These are phyloP conservation scores for Hirschfeldia incana DNA, from an alignment of 345 rosid genomes.

Conservation along the genomic window DNA sequence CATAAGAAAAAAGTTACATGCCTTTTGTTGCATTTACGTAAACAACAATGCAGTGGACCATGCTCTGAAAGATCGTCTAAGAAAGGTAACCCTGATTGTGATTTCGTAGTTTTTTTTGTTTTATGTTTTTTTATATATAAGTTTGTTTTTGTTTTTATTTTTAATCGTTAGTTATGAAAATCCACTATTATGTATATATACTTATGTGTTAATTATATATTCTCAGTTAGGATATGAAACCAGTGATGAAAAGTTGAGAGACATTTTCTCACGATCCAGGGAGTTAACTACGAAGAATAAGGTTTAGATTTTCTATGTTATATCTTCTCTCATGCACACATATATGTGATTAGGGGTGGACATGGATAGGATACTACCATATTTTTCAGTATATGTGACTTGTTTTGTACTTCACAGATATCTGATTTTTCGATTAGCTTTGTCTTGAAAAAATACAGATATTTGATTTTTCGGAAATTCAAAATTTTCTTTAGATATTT, in stretches of 20 bases:
- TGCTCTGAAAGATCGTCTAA: slow-evolving; percentile 67
- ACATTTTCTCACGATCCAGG: slow-evolving; percentile 66
- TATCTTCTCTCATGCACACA: background rate
- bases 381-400: too few species aligned
- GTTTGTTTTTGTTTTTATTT: too few species aligned
- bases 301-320: slow-evolving; percentile 32
- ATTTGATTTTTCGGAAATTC: too few species aligned
- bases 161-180: background rate
- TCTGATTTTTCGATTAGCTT: too few species aligned
- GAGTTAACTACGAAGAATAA: slow-evolving; percentile 83
- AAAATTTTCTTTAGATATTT: too few species aligned
- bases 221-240: slow-evolving; percentile 76
- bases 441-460: too few species aligned
- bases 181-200: background rate
- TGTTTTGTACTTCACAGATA: too few species aligned
- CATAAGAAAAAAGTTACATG: too few species aligned
- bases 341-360: too few species aligned
- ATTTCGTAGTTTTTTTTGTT: background rate
- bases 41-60: slow-evolving; percentile 67
- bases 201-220: slow-evolving; percentile 7
- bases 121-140: too few species aligned
- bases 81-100: slow-evolving; percentile 39
- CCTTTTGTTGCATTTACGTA: background rate
- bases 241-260: slow-evolving; percentile 58
- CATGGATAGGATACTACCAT: background rate